Percentiles rank a stretch among this genome's conserved stretches.
phyloP scores from a whole-genome alignment of 2,329 filamentous ascomycete genomes.

The Chalara sp. region DNA sequence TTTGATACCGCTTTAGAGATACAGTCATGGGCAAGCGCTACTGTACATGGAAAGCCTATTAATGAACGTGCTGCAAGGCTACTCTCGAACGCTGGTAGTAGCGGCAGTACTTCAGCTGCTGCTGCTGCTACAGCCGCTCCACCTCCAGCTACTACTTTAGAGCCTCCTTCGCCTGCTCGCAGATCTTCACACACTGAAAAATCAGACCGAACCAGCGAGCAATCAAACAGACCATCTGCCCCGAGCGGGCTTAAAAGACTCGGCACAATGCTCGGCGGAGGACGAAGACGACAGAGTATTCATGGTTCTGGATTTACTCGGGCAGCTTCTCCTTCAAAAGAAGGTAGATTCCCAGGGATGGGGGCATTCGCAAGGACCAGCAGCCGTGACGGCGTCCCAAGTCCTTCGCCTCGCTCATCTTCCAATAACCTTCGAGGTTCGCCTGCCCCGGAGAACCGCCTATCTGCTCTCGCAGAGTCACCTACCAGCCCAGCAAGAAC shows the following conservation, averaged over 20 bases:
- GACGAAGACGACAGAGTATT: slow-evolving; percentile 57
- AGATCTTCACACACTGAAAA: slow-evolving; percentile 8
- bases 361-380: slow-evolving; percentile 42
- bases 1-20: slow-evolving; percentile 85
- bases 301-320: slow-evolving; percentile 48
- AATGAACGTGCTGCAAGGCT: slow-evolving; percentile 24
- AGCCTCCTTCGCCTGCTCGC: slow-evolving; percentile 20
- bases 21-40: slow-evolving; percentile 53
- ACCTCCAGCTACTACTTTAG: slow-evolving; percentile 11
- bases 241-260: slow-evolving; percentile 37
- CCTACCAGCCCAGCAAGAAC: slow-evolving; percentile 31
- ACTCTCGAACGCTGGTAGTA: slow-evolving; percentile 15
- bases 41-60: slow-evolving; percentile 27
- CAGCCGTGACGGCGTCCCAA: slow-evolving; percentile 50
- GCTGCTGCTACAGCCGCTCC: slow-evolving; percentile 13
- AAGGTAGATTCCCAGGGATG: background rate
- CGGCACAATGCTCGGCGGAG: slow-evolving; percentile 57
- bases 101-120: slow-evolving; percentile 7
- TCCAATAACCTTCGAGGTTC: slow-evolving; percentile 52
- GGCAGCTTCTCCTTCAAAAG: slow-evolving; percentile 46
- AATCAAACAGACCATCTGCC: slow-evolving; percentile 10
- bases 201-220: slow-evolving; percentile 19
- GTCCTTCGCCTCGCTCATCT: slow-evolving; percentile 48
- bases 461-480: slow-evolving; percentile 52
- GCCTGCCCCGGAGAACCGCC: slow-evolving; percentile 32